Evolutionary conservation across 257 asterid species (phyloP).

Genomic region (Buddleja alternifolia): DNA sequence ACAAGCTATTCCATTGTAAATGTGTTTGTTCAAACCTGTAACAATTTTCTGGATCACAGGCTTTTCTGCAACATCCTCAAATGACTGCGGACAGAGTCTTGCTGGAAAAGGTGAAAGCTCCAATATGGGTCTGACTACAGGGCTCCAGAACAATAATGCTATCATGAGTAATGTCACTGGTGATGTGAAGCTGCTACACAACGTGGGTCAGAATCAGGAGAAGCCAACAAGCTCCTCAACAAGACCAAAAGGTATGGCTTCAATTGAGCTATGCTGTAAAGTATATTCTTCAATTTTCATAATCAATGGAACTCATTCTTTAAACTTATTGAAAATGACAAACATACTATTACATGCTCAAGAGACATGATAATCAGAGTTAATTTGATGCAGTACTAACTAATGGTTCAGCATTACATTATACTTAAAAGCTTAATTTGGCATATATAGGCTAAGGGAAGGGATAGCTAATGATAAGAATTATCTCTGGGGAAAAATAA

Average conservation of each 20-base stretch:
- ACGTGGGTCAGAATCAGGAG: conserved; percentile 45
- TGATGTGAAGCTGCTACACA: conserved; percentile 44
- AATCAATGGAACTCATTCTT: not conserved
- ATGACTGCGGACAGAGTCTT: conserved; percentile 35
- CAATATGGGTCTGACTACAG: conserved; percentile 33
- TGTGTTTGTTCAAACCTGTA: conserved; percentile 6
- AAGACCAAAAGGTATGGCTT: conserved; percentile 73
- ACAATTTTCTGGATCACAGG: conserved; percentile 32
- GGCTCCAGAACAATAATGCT: conserved; percentile 42
- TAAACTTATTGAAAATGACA: not conserved
- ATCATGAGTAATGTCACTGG: conserved; percentile 30
- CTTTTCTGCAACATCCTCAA: conserved; percentile 41
- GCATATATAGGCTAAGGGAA: not conserved
- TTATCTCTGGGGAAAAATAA: not conserved
- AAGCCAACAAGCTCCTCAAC: conserved; percentile 45
- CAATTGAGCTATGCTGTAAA: not conserved
- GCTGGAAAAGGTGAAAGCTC: conserved; percentile 50
- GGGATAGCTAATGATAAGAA: not conserved
- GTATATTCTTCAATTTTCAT: not conserved
- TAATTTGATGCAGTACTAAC: conserved; percentile 5
- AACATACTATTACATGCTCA: not conserved
- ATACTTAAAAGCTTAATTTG: not conserved
- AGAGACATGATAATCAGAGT: conserved; percentile 7
- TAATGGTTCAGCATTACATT: not conserved
- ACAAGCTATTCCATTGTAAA: conserved; percentile 11